Conservation (phyloP, 2,329 filamentous ascomycete species). For the Pseudogymnoascus pannorum region DNA sequence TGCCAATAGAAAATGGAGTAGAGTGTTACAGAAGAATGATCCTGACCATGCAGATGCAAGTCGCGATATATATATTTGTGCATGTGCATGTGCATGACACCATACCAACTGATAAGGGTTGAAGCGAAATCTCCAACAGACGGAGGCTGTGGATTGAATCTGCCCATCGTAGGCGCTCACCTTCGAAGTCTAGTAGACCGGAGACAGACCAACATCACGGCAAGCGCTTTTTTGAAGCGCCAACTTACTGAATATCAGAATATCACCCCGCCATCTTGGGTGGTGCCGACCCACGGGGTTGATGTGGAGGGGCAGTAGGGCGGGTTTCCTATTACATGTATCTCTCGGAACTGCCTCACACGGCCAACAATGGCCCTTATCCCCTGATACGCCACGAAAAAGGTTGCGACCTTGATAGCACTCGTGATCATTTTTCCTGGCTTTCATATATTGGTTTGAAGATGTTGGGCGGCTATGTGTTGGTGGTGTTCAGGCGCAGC, state of each 20-base stretch:
- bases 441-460: neutral
- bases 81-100: neutral
- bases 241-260: slow-evolving; percentile 6
- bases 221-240: neutral
- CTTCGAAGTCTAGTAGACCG: neutral
- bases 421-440: neutral
- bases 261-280: neutral
- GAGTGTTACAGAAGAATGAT: slow-evolving; percentile 3
- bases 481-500: slow-evolving; percentile 1
- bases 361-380: slow-evolving; percentile 1
- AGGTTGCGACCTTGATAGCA: neutral
- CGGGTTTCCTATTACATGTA: slow-evolving; percentile 1
- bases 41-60: slow-evolving; percentile 3
- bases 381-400: neutral
- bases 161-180: neutral
- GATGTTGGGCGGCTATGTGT: neutral
- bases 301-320: neutral
- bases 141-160: neutral
- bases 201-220: neutral
- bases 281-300: neutral
- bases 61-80: slow-evolving; percentile 1
- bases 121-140: neutral
- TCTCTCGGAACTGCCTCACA: neutral
- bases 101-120: neutral
- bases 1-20: slow-evolving; percentile 3